Percentiles rank a stretch among this genome's conserved stretches.
Conservation (phyloP, 2,329 filamentous ascomycete species). For the Colletotrichum destructivum region DNA sequence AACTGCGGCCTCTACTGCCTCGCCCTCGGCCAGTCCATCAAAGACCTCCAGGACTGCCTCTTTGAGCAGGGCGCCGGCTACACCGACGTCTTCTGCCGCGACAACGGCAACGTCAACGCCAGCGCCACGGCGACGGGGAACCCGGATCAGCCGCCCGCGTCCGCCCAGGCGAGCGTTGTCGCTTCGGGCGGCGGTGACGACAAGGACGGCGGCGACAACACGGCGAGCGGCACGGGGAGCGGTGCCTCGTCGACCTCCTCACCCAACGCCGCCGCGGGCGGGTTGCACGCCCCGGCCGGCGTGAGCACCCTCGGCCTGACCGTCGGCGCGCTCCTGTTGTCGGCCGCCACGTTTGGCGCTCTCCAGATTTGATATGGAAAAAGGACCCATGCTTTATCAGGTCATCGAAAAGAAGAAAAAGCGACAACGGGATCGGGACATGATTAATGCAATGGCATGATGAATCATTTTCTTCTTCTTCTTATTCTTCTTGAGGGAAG, state of each 20-base stretch:
- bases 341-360: conserved; percentile 47
- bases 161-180: conserved; percentile 52
- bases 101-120: conserved; percentile 49
- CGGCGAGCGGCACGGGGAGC: conserved; percentile 31
- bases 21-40: conserved; percentile 50
- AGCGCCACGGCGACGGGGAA: conserved; percentile 56
- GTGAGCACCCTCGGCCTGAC: conserved; percentile 52
- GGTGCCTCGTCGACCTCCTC: conserved; percentile 12
- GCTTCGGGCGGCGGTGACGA: conserved; percentile 39
- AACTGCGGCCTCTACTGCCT: conserved; percentile 67
- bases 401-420: no score
- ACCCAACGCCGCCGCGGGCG: conserved; percentile 2
- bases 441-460: no score
- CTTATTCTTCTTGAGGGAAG: no score
- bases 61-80: conserved; percentile 54
- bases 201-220: conserved; percentile 27
- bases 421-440: no score
- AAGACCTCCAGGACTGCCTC: conserved; percentile 55
- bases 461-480: no score
- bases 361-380: conserved; percentile 34
- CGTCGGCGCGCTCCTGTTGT: conserved; percentile 55
- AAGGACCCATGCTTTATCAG: no score
- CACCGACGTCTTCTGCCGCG: conserved; percentile 61
- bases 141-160: conserved; percentile 47
- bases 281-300: conserved; percentile 27